Base-by-base conservation (phyloP, 495 filamentous ascomycete genomes). In the Penicillium canariense region DNA sequence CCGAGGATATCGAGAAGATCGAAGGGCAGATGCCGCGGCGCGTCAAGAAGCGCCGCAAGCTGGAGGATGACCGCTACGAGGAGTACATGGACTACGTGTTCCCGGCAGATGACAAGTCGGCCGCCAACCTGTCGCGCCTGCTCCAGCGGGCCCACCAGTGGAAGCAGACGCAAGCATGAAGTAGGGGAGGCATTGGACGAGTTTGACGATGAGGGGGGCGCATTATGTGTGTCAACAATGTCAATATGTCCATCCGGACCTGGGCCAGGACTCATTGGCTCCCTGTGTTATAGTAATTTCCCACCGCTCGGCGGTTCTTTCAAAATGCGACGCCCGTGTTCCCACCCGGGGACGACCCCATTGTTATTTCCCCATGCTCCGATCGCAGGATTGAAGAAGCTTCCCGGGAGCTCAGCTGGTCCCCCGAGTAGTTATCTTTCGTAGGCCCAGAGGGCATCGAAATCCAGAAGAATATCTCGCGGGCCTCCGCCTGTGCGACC, bases 71-170 rank as follows among this genome's bases (percentile, higher is more conserved):
- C 68, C 86, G 83, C 17, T 97, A 90, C 78, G 94, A 98, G 81
- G 94, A 98, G 74, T 98, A 96, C 69, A 83, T 93, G 78, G 94
- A 97, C 69, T 97, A 93, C 67, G 82, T 97, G 42, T 98, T 98
- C 85, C 94, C 94, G 5, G 92, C 91, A 7, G 94, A 97, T 77
- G 93, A 97, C 72, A 82, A 89, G 72, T 87, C 88, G 60, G 87
- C 89, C 52, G 87, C 87, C 55, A 90, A 89, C 55, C 77, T 97
- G 65, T 87, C 88, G 23, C 90, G 87, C 63, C 71, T 97, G 69
- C 73, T 97, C 60, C 84, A 87, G 57, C 88, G 83, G 81, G 94
- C 93, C 50, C 85, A 90, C 61, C 80, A 84, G 45, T 98, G 93
- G 94, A 98, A 96, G 77, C 80, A 91, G 58, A 68, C 52, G 2